Evolutionary conservation across 768 basidiomycete genomes (phyloP).

Genomic region (Ramaria sp.): DNA sequence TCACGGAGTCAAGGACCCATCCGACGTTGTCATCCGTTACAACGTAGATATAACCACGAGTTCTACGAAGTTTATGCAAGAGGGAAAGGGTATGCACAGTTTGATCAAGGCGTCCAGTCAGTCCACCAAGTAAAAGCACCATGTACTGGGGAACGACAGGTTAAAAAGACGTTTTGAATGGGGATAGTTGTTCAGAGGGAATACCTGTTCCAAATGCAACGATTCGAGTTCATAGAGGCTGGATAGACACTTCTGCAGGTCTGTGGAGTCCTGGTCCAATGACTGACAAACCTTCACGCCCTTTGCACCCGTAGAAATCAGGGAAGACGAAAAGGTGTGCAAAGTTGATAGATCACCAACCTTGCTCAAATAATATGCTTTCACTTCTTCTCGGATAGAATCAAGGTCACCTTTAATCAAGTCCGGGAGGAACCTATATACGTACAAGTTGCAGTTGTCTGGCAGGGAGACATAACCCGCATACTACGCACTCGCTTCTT

Average conservation of each 20-base stretch:
- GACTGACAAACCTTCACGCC: constrained; percentile 61
- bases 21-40: constrained; percentile 87
- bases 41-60: constrained; percentile 50
- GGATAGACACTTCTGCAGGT: constrained; percentile 85
- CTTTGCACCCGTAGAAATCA: constrained; percentile 30
- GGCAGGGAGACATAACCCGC: not conserved
- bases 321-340: not conserved
- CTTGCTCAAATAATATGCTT: constrained; percentile 47
- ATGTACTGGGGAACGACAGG: constrained; percentile 35
- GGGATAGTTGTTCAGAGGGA: not conserved
- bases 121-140: constrained; percentile 74
- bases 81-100: constrained; percentile 83
- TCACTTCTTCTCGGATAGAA: constrained; percentile 70
- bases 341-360: constrained; percentile 27
- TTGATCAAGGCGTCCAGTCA: constrained; percentile 89
- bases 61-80: constrained; percentile 66
- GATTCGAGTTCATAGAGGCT: constrained; percentile 50
- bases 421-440: constrained; percentile 66
- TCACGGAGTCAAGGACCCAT: constrained; percentile 76
- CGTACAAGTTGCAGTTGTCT: not conserved
- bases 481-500: constrained; percentile 6
- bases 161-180: not conserved
- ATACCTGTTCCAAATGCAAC: constrained; percentile 27
- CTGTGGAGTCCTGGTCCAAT: constrained; percentile 73
- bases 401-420: constrained; percentile 93